Base-by-base conservation (phyloP, 768 basidiomycete genomes). In the Tylopilus sp. region DNA sequence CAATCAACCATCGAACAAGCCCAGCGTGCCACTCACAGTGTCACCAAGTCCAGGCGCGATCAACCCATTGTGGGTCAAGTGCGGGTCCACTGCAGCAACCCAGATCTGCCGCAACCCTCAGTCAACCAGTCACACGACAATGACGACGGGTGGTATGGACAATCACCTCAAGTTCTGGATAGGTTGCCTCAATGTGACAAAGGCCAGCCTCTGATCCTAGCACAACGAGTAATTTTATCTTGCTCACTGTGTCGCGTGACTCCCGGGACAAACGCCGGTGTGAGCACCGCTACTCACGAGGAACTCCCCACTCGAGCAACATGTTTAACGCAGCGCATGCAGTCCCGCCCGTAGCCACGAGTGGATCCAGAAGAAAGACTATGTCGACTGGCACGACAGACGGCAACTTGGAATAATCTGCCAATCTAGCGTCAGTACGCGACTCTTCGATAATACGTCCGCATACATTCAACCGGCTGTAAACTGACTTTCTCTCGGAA, bases 301-400 rank as follows among this genome's bases (percentile, higher is more conserved):
- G 76, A 60, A 91, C 78, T 26, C 90, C 89, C 90, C 89, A 92
- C 49, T 92, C 92, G 2, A 77, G 61, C 48, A 96, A 78, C 92
- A 97, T 98, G 46, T 79, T 64, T 50, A 98, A 68, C 10, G 95
- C 95, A 17, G 96, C 94, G 56, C 81, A 79, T 3, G 90, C 92
- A 5, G 96, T 98, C 12, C 92, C 90, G 47, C 94, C 96, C 3
- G 96, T 98, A 0, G 96, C 96, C 62, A 98, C 86, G 29, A 98
- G 73, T 17, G 96, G 96, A 61, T 98, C 96, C 28, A 98, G 77
- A 22, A 98, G 74, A 72, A 85, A 92, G n/a, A 93, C 85, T 36
- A 81, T 71, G 63, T 98, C 95, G 14, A 95, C 81, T 0, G 86
- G 83, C 4, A 87, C 83, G 10, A 74, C 72, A 33, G 83, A 73